Percentiles rank a stretch among this genome's conserved stretches.
Conservation (phyloP, 2,329 filamentous ascomycete genomes). For the Neofusicoccum ribis region DNA sequence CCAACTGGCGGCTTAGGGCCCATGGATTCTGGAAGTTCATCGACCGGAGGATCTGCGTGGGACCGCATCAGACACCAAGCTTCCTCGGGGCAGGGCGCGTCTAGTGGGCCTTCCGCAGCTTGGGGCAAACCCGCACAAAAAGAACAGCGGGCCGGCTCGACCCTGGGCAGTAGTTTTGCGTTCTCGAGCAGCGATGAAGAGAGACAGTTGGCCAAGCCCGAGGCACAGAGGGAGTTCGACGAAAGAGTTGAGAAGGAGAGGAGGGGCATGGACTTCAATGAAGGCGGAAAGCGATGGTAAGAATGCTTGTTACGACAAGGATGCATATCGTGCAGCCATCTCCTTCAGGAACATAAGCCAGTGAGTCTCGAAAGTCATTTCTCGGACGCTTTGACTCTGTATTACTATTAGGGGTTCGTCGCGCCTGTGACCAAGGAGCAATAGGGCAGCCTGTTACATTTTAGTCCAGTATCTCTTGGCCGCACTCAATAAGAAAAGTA, state of each 20-base stretch:
- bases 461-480: no score
- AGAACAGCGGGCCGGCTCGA: slow-evolving; percentile 34
- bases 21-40: slow-evolving; percentile 26
- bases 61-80: slow-evolving; percentile 44
- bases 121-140: slow-evolving; percentile 26
- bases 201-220: slow-evolving; percentile 42
- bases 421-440: no score
- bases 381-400: no score
- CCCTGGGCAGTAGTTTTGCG: slow-evolving; percentile 45
- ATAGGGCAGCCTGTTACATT: no score
- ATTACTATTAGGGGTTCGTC: no score
- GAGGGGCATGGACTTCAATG: slow-evolving; percentile 45
- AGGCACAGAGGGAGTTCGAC: slow-evolving; percentile 54
- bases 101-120: slow-evolving; percentile 20
- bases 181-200: slow-evolving; percentile 48
- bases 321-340: no score
- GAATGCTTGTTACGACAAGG: not conserved
- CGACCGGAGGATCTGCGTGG: slow-evolving; percentile 42
- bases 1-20: slow-evolving; percentile 39
- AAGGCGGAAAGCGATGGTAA: slow-evolving; percentile 33
- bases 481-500: no score
- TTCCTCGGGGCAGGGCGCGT: slow-evolving; percentile 24
- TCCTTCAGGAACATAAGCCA: no score
- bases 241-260: slow-evolving; percentile 51
- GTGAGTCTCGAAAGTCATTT: no score